Conservation (phyloP, 1,139 yeast species). For the Sporopachydermia cereana region DNA sequence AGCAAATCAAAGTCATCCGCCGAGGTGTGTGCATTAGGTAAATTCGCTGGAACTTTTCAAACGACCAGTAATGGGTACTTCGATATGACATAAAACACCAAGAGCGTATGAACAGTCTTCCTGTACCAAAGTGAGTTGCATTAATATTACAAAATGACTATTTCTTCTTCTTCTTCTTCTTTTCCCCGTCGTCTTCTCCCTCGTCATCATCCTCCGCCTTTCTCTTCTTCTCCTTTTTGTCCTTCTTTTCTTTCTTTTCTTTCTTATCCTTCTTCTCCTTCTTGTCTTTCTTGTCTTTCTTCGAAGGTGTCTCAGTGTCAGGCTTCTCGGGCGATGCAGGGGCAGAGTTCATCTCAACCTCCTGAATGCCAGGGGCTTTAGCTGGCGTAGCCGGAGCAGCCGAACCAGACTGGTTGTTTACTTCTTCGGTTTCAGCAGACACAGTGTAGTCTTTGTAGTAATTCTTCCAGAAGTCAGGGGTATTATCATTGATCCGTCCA, state of each 20-base stretch:
- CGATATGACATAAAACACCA: too few relatives aligned
- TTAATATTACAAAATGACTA: conserved; percentile 13
- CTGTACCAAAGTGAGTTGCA: too few relatives aligned
- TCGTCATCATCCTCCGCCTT: conserved; percentile 54
- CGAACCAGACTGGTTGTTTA: conserved; percentile 33
- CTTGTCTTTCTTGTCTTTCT: conserved; percentile 32
- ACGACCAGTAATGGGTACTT: too few relatives aligned
- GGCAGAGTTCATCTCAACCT: conserved; percentile 26
- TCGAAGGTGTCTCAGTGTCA: conserved; percentile 26
- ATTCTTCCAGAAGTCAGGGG: conserved; percentile 88
- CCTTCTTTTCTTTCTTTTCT: conserved; percentile 54
- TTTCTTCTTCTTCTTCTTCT: conserved; percentile 43
- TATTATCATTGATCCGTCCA: conserved; percentile 86
- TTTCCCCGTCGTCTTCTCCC: conserved; percentile 41
- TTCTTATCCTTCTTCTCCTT: conserved; percentile 41
- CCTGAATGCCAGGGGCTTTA: conserved; percentile 32
- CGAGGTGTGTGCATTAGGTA: too few relatives aligned
- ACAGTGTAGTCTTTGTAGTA: conserved; percentile 75
- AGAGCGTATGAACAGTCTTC: too few relatives aligned
- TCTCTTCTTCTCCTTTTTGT: conserved; percentile 53
- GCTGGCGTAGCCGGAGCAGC: conserved; percentile 39
- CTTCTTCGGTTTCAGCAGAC: conserved; percentile 16
- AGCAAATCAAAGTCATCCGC: too few relatives aligned
- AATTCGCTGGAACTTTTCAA: too few relatives aligned
- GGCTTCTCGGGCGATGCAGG: conserved; percentile 24